These are phyloP conservation scores for Nakazawaea wickerhamii DNA, from an alignment of 805 yeast species.

Conservation along the genomic window DNA sequence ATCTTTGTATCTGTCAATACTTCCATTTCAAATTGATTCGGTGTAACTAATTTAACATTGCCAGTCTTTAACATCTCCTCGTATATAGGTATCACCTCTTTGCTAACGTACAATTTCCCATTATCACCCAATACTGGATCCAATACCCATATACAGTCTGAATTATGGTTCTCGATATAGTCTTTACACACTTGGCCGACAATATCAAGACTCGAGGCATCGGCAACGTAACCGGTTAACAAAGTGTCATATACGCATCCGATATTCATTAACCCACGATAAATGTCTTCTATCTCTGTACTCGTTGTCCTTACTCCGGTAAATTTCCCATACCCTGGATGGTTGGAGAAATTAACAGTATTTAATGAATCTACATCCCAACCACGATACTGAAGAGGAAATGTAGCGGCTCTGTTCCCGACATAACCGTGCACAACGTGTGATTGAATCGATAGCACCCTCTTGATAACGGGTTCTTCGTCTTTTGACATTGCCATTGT, in stretches of 20 bases:
- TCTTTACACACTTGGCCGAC: constrained; percentile 37
- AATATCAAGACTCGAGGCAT: constrained; percentile 45
- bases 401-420: constrained; percentile 86
- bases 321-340: constrained; percentile 79
- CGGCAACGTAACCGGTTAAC: constrained; percentile 77
- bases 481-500: not conserved
- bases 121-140: constrained; percentile 95
- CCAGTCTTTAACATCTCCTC: constrained; percentile 38
- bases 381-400: constrained; percentile 79
- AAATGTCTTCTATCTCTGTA: constrained; percentile 41
- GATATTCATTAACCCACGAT: constrained; percentile 48
- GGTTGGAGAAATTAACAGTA: constrained; percentile 86
- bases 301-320: constrained; percentile 51
- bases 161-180: constrained; percentile 24
- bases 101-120: constrained; percentile 72
- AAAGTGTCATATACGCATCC: constrained; percentile 55
- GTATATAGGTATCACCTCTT: constrained; percentile 48
- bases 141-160: constrained; percentile 50
- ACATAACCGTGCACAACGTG: constrained; percentile 96
- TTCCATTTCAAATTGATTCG: constrained; percentile 75
- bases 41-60: constrained; percentile 49
- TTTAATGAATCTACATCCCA: constrained; percentile 93
- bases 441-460: constrained; percentile 62
- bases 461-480: constrained; percentile 6
- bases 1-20: constrained; percentile 44